These are phyloP conservation scores for Trichoderma sp. DNA, from an alignment of 2,329 filamentous ascomycete genomes.

Conservation along the genomic window DNA sequence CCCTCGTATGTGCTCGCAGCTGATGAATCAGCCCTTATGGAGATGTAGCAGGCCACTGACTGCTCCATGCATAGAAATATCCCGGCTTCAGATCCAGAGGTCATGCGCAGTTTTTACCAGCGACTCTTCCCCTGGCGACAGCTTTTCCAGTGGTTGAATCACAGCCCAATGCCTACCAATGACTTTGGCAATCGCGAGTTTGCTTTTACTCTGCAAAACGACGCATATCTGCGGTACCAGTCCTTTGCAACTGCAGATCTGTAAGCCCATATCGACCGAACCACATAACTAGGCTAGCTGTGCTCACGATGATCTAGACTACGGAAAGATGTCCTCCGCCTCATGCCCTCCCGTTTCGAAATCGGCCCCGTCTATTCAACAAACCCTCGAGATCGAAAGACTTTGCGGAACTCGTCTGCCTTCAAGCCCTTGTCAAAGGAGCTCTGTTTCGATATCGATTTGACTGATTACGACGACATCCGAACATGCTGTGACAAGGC, in stretches of 20 bases:
- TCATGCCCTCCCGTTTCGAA: conserved; percentile 92
- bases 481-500: conserved; percentile 92
- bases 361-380: conserved; percentile 96
- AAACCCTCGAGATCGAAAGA: conserved; percentile 91
- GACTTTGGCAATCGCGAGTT: conserved; percentile 96
- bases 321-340: conserved; percentile 83
- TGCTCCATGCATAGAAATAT: conserved; percentile 29
- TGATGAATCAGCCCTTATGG: neutral
- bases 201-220: conserved; percentile 89
- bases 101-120: conserved; percentile 93
- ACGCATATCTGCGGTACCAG: conserved; percentile 90
- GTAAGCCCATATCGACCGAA: conserved; percentile 32
- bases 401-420: conserved; percentile 71
- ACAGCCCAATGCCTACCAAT: conserved; percentile 77
- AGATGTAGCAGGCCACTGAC: neutral
- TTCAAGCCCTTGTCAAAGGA: conserved; percentile 91
- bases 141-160: conserved; percentile 97
- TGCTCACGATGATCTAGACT: conserved; percentile 49
- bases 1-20: conserved; percentile 39
- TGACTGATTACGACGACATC: conserved; percentile 98
- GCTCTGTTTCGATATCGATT: conserved; percentile 97
- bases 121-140: conserved; percentile 92
- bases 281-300: neutral
- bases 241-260: conserved; percentile 56
- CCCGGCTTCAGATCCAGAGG: conserved; percentile 67